Evolutionary conservation across 1,284 basidiomycete species (phyloP), one percentile per base, ranked within the genome.

Genomic region (Rhodotorula sp.): DNA sequence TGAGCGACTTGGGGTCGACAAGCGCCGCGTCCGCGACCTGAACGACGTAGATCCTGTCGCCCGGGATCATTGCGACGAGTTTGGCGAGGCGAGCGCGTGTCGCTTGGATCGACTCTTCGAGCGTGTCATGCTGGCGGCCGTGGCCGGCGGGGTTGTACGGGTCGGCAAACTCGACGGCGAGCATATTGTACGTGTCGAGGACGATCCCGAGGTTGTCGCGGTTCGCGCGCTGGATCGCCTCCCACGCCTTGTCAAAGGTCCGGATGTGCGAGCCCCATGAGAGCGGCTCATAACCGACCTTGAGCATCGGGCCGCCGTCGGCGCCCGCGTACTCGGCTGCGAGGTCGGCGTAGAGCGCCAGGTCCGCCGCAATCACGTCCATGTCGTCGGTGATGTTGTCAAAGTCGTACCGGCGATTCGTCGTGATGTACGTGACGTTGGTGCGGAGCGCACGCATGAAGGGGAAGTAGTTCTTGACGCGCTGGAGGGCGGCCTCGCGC

Each of bases 211-310:
- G 55, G 46, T 65, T 65, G 39, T 32, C 34, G 17, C 64, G 56
- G 53, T 65, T 36, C 25, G 55, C 64, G 56, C 48, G 64, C 27
- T 29, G 6, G 36, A 65, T 59, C 51, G 56, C 64, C 36, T 51
- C 64, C 64, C 64, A 65, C 1, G 56, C 51, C 48, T 39, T 48
- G 56, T 65, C 64, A 54, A 59, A 59, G 27, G 56, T 65, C 56
- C 59, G 58, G 56, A 75, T 66, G 53, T 67, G 63, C 15, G 61
- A 34, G 12, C 74, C 71, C 74, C 74, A 60, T 32, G 44, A 48
- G 6, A 60, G 44, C 29, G n/a, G 58, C 58, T 60, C 58, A 44
- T 60, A 60, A 19, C 68, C 68, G 25, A 70, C 46, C 29, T 48
- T 32, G n/a, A 70, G 55, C 68, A 60, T 59, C n/a, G 56, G 55